Percentiles rank a stretch among this genome's conserved stretches.
Evolutionary conservation across 2,329 filamentous ascomycete genomes (phyloP).

Genomic region (Huntiella savannae): DNA sequence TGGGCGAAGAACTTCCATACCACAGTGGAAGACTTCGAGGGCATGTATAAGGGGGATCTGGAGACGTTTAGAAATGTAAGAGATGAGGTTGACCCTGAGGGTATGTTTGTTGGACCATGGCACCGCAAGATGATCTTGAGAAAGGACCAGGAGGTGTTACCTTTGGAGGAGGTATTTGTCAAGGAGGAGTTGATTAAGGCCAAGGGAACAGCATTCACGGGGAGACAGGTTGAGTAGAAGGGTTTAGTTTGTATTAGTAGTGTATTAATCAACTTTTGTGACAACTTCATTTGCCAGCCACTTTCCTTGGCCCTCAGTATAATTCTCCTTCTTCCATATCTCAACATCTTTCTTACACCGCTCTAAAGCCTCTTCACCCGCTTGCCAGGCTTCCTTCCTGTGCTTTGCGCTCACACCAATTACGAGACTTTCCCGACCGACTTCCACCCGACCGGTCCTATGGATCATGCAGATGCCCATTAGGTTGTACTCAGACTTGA

Average conservation of each 20-base stretch:
- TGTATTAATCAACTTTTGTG: constrained; percentile 23
- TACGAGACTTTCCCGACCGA: constrained; percentile 84
- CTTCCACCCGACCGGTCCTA: constrained; percentile 65
- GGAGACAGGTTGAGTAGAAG: constrained; percentile 6
- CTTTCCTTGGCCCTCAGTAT: constrained; percentile 55
- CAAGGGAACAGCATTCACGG: constrained; percentile 4
- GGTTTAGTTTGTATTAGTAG: not conserved
- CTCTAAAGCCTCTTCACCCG: constrained; percentile 78
- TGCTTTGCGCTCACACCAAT: constrained; percentile 75
- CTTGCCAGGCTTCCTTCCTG: constrained; percentile 66
- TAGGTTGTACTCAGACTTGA: constrained; percentile 43
- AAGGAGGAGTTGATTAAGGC: constrained; percentile 4
- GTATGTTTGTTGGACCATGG: constrained; percentile 84
- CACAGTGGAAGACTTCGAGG: constrained; percentile 39
- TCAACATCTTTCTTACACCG: constrained; percentile 73
- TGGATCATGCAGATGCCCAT: constrained; percentile 65
- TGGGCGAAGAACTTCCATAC: constrained; percentile 83
- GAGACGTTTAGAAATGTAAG: constrained; percentile 48
- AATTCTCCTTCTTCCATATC: constrained; percentile 88
- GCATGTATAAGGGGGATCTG: constrained; percentile 51
- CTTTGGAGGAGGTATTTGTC: constrained; percentile 14
- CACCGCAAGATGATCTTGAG: constrained; percentile 49
- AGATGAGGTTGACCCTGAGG: constrained; percentile 54
- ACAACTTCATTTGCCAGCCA: constrained; percentile 83
- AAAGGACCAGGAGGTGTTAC: constrained; percentile 17